phyloP scores from a whole-genome alignment of 192 early-diverging fungal species.

The Backusella tuberculispora region DNA sequence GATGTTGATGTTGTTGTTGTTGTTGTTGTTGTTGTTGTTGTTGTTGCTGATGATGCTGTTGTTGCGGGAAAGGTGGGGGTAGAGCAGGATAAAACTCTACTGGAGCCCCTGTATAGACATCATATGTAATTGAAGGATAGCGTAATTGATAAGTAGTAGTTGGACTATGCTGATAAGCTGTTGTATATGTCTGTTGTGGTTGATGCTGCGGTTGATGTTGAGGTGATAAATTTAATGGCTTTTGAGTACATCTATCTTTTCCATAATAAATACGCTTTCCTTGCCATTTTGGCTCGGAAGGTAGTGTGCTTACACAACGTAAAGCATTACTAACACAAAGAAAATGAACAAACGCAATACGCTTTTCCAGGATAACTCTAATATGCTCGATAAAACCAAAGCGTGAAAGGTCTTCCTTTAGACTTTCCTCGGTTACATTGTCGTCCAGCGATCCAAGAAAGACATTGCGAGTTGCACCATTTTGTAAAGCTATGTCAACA shows the following conservation, averaged over 20 bases:
- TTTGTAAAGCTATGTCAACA: constrained; percentile 63
- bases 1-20: background rate
- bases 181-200: constrained; percentile 21
- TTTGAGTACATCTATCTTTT: constrained; percentile 78
- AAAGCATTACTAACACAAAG: constrained; percentile 69
- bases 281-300: constrained; percentile 58
- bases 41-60: background rate
- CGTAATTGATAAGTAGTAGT: constrained; percentile 27
- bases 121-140: constrained; percentile 38
- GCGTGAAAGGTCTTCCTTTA: constrained; percentile 61
- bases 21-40: background rate
- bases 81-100: constrained; percentile 43
- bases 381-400: constrained; percentile 80
- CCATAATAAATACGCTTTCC: constrained; percentile 75
- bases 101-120: constrained; percentile 35
- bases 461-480: constrained; percentile 81
- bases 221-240: constrained; percentile 30
- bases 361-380: constrained; percentile 71
- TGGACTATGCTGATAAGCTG: constrained; percentile 19
- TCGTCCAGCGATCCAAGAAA: constrained; percentile 78
- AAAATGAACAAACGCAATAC: constrained; percentile 88
- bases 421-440: constrained; percentile 54
- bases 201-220: constrained; percentile 34
- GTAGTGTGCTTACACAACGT: constrained; percentile 69
- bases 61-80: constrained; percentile 27